Conservation (phyloP, 2,329 filamentous ascomycete genomes). For the Graphilbum sp. region DNA sequence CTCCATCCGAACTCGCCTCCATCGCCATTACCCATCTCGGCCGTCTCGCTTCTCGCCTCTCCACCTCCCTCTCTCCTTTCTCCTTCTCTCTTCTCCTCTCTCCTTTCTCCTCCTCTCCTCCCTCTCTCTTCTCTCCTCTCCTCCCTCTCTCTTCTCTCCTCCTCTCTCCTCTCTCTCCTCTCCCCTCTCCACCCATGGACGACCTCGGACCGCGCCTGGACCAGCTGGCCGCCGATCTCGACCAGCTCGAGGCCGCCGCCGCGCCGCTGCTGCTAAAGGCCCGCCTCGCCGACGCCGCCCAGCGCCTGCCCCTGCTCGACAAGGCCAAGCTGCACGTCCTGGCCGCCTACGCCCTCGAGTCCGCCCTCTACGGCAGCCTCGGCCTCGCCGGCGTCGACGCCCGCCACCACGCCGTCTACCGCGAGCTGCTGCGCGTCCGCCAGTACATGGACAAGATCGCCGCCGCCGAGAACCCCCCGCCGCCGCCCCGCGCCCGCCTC, state of each 20-base stretch:
- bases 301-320: conserved; percentile 47
- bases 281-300: background rate
- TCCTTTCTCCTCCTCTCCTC: too few relatives aligned
- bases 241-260: conserved; percentile 59
- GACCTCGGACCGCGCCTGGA: conserved; percentile 53
- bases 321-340: conserved; percentile 89
- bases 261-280: conserved; percentile 45
- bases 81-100: too few relatives aligned
- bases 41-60: too few relatives aligned
- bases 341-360: conserved; percentile 77
- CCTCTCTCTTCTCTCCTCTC: too few relatives aligned
- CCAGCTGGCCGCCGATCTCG: conserved; percentile 61
- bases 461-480: conserved; percentile 45
- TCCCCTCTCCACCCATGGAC: conserved; percentile 6
- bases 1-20: too few relatives aligned
- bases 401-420: conserved; percentile 72
- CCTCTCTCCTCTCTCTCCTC: background rate
- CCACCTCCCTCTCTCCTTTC: too few relatives aligned
- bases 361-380: conserved; percentile 69
- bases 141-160: too few relatives aligned
- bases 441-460: conserved; percentile 93
- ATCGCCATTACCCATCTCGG: too few relatives aligned
- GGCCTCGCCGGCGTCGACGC: conserved; percentile 64
- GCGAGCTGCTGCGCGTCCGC: conserved; percentile 71
- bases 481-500: conserved; percentile 25